Base-by-base conservation (phyloP, 495 filamentous ascomycete genomes). In the Xylaria castorea region DNA sequence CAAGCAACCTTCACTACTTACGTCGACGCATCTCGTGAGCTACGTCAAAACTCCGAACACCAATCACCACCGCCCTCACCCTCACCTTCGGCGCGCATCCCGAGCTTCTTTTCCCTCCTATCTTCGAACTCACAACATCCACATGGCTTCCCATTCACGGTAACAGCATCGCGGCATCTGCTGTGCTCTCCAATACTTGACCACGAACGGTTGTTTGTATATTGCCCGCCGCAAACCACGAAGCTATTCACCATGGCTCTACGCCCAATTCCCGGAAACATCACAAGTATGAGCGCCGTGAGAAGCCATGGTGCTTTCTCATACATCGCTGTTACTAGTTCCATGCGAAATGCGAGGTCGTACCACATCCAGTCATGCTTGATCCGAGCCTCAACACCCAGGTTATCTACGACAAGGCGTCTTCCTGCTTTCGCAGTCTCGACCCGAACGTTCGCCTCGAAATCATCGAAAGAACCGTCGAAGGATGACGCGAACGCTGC, bases 101-200 rank as follows among this genome's bases (percentile, higher is more conserved):
- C 16, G 30, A 58, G 9, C 48, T 18, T 36, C 38, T 38, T 20
- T 36, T 38, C 27, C 20, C 38, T 50, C 38, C 53, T 36, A 8
- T 11, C 32, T n/a, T 22, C 42, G 32, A 60, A 50, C 38, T 22
- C 14, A 58, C 14, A 11, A 61, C 32, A 57, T 46, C 46, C 63
- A 57, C 36, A 72, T 72, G 77, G 77, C 71, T 74, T 71, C 71
- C 61, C 50, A 71, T 60, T 38, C 46, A 40, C 75, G 75, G 76
- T 79, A 70, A 79, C 75, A 50, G 18, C 63, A 77, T 68, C 72
- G 74, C 79, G 71, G 75, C 79, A 73, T 79, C 64, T 74, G 75
- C 79, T 79, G 79, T 76, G 70, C 74, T 34, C 44, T 46, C 55
- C 40, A n/a, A 25, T 27, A 25, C 11, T n/a, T 7, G n/a, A 50